These are phyloP conservation scores for Trichoderma asperelloides DNA, from an alignment of 495 filamentous ascomycete genomes.

Conservation along the genomic window DNA sequence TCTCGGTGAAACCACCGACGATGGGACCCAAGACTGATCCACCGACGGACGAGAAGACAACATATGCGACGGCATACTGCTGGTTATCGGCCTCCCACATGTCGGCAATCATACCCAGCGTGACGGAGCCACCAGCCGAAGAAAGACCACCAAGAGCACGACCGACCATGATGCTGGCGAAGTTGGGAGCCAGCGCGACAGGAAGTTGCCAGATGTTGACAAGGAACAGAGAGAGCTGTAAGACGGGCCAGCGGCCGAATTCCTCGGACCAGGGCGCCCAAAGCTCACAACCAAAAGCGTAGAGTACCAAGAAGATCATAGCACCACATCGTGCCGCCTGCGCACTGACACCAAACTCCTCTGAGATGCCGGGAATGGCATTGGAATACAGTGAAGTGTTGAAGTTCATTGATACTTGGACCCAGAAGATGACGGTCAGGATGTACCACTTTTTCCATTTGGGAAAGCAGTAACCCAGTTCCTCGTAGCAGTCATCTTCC, in stretches of 20 bases:
- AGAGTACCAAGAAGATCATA: slow-evolving; percentile 61
- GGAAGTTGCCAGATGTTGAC: slow-evolving; percentile 72
- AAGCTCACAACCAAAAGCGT: slow-evolving; percentile 73
- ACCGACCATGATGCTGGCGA: slow-evolving; percentile 54
- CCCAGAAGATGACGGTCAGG: slow-evolving; percentile 61
- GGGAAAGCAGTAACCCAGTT: slow-evolving; percentile 57
- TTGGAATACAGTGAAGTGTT: slow-evolving; percentile 68
- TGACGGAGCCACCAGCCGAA: slow-evolving; percentile 71
- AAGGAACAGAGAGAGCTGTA: slow-evolving; percentile 59
- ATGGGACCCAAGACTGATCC: slow-evolving; percentile 71
- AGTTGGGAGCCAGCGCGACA: slow-evolving; percentile 62
- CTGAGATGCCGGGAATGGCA: slow-evolving; percentile 49
- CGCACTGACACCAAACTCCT: slow-evolving; percentile 53
- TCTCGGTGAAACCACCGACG: slow-evolving; percentile 67
- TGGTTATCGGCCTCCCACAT: slow-evolving; percentile 68
- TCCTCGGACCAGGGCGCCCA: slow-evolving; percentile 82
- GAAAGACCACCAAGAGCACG: slow-evolving; percentile 62
- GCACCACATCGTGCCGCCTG: slow-evolving; percentile 59
- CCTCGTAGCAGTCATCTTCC: slow-evolving; percentile 54
- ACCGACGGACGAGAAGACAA: slow-evolving; percentile 67
- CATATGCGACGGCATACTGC: slow-evolving; percentile 63
- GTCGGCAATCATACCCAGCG: slow-evolving; percentile 74
- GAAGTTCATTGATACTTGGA: slow-evolving; percentile 82
- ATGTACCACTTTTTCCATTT: slow-evolving; percentile 69
- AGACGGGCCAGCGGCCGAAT: slow-evolving; percentile 62